phyloP scores from a whole-genome alignment of 495 filamentous ascomycete species.

The Hyaloscypha bicolor region DNA sequence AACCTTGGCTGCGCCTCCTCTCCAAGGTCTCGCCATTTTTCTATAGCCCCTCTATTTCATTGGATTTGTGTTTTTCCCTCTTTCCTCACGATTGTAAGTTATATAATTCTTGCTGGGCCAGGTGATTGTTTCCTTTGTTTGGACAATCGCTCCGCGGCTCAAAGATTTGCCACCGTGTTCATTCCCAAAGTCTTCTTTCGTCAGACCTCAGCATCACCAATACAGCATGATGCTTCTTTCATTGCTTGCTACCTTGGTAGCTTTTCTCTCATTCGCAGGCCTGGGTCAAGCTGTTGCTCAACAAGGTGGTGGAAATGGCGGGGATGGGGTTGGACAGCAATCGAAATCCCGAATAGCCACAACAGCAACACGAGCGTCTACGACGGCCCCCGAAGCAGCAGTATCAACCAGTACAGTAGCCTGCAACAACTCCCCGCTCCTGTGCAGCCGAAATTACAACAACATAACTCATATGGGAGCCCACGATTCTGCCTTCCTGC shows the following conservation, averaged over 20 bases:
- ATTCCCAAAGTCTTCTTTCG: no score
- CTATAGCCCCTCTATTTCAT: no score
- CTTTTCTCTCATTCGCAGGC: conserved; percentile 22
- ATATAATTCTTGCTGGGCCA: no score
- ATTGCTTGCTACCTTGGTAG: conserved; percentile 22
- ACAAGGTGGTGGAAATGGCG: conserved; percentile 3
- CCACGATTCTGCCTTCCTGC: conserved; percentile 69
- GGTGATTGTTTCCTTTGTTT: no score
- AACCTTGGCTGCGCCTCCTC: no score
- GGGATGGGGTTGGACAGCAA: background rate
- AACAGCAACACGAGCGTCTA: conserved; percentile 11
- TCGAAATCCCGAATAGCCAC: conserved; percentile 4
- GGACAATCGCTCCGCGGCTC: no score
- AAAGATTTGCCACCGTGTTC: no score
- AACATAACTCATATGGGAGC: conserved; percentile 70
- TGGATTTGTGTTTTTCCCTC: no score
- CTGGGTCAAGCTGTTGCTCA: conserved; percentile 24
- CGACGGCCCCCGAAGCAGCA: conserved; percentile 21
- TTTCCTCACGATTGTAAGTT: no score
- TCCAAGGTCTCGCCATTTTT: no score
- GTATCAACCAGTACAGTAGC: conserved; percentile 34
- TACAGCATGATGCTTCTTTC: conserved; percentile 14
- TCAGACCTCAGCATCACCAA: background rate
- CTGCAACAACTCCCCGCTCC: conserved; percentile 69
- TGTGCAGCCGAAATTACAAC: conserved; percentile 63